These are phyloP conservation scores for Mycena crocata DNA, from an alignment of 768 basidiomycete species.

Conservation along the genomic window DNA sequence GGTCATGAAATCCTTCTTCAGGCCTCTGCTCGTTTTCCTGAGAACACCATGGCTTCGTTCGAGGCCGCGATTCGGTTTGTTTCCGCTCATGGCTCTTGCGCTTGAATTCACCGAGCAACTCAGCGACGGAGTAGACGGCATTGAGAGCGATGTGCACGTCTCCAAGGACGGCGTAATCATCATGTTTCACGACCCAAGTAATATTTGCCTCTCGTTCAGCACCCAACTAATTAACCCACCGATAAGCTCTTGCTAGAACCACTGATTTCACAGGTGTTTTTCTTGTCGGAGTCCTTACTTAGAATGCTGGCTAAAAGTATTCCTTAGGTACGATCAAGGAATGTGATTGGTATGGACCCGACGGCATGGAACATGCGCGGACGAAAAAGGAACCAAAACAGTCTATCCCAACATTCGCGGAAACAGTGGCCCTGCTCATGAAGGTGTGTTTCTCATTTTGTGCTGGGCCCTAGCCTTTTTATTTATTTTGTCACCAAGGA, in stretches of 20 bases:
- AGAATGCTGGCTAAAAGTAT: neutral
- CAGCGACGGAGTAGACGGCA: slow-evolving; percentile 30
- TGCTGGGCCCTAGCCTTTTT: neutral
- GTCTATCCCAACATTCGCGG: slow-evolving; percentile 74
- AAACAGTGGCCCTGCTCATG: slow-evolving; percentile 72
- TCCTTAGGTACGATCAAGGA: slow-evolving; percentile 59
- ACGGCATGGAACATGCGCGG: slow-evolving; percentile 64
- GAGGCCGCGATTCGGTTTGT: slow-evolving; percentile 67
- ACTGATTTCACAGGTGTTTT: slow-evolving; percentile 59
- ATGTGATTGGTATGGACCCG: slow-evolving; percentile 58
- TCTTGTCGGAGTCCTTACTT: neutral
- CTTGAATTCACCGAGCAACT: neutral
- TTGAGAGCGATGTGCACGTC: slow-evolving; percentile 70
- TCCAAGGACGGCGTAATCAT: slow-evolving; percentile 72
- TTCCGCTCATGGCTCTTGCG: no score
- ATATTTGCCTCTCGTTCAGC: slow-evolving; percentile 32
- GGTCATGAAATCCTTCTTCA: slow-evolving; percentile 36
- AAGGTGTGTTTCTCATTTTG: slow-evolving; percentile 44
- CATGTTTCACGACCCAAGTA: slow-evolving; percentile 81
- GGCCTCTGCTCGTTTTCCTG: slow-evolving; percentile 74
- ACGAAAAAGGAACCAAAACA: slow-evolving; percentile 74
- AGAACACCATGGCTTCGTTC: slow-evolving; percentile 82
- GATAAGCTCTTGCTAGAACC: slow-evolving; percentile 65
- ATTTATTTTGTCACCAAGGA: slow-evolving; percentile 43
- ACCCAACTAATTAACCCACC: slow-evolving; percentile 29